These are phyloP conservation scores for Escovopsis weberi DNA, from an alignment of 2,329 filamentous ascomycete genomes.

Conservation along the genomic window DNA sequence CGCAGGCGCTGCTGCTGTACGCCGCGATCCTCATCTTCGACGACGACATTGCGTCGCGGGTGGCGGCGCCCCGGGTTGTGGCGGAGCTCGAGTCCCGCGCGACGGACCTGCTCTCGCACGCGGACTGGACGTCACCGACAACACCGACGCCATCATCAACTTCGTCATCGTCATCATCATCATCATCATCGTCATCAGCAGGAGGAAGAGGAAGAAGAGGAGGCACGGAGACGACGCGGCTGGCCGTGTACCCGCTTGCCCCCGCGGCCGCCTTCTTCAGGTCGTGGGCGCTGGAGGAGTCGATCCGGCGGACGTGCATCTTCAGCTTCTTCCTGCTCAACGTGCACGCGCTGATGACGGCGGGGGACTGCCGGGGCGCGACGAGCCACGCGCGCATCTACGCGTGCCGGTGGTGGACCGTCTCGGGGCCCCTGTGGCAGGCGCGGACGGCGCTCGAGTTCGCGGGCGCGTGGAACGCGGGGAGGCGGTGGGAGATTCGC, in stretches of 20 bases:
- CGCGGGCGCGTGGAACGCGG: constrained; percentile 21
- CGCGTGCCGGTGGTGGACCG: constrained; percentile 23
- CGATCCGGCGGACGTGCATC: constrained; percentile 35
- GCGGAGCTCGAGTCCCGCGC: constrained; percentile 19
- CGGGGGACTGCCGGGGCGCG: no score
- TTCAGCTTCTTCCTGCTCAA: constrained; percentile 22
- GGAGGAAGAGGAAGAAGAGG: no score
- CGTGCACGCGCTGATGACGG: no score
- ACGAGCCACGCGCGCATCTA: no score
- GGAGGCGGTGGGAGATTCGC: constrained; percentile 21
- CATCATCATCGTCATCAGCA: no score
- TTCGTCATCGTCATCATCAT: no score
- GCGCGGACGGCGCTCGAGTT: constrained; percentile 22
- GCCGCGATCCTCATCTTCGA: constrained; percentile 36
- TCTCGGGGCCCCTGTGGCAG: constrained; percentile 24
- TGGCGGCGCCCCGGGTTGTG: constrained; percentile 22
- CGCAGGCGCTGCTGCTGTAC: constrained; percentile 35
- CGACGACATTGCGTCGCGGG: constrained; percentile 28
- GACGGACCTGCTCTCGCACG: constrained; percentile 17
- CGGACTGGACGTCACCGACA: constrained; percentile 14
- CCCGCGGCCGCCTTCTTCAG: constrained; percentile 32
- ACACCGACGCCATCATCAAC: neutral
- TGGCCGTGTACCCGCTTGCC: constrained; percentile 22
- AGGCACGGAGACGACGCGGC: neutral
- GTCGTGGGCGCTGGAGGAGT: constrained; percentile 38